A percentile compares a stretch with the other conserved stretches of the same genome.
Conservation (phyloP, 2,329 filamentous ascomycete genomes). For the Arthrobotrys entomopaga region DNA sequence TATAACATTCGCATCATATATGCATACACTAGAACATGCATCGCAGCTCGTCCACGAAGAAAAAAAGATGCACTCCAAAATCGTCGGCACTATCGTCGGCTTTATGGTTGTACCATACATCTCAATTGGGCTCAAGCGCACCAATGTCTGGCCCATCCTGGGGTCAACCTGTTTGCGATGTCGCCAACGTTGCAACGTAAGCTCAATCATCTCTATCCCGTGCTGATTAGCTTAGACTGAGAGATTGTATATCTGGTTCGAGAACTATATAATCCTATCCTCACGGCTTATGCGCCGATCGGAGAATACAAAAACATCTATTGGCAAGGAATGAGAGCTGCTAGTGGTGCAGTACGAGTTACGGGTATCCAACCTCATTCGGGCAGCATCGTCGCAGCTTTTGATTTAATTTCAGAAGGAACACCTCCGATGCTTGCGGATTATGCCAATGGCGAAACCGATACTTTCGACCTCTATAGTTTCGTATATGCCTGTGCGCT, state of each 20-base stretch:
- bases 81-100: too few relatives aligned
- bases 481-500: conserved; percentile 17
- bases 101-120: too few relatives aligned
- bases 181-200: neutral
- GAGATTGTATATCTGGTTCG: neutral
- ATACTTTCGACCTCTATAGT: conserved; percentile 15
- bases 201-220: neutral
- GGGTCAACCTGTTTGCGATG: conserved; percentile 3
- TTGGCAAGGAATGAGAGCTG: neutral
- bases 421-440: conserved; percentile 16
- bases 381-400: conserved; percentile 9
- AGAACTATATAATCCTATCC: neutral
- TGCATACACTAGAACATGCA: too few relatives aligned
- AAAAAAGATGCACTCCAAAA: too few relatives aligned
- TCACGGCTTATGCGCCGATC: neutral
- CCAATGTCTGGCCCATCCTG: neutral
- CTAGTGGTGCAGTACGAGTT: neutral
- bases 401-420: conserved; percentile 2
- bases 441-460: conserved; percentile 10
- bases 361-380: neutral
- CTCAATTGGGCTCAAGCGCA: neutral
- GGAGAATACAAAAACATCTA: neutral
- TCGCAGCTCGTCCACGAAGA: too few relatives aligned
- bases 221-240: neutral
- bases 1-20: too few relatives aligned